Evolutionary conservation across 1,284 basidiomycete species (phyloP).

Genomic region (Ustilago nuda): DNA sequence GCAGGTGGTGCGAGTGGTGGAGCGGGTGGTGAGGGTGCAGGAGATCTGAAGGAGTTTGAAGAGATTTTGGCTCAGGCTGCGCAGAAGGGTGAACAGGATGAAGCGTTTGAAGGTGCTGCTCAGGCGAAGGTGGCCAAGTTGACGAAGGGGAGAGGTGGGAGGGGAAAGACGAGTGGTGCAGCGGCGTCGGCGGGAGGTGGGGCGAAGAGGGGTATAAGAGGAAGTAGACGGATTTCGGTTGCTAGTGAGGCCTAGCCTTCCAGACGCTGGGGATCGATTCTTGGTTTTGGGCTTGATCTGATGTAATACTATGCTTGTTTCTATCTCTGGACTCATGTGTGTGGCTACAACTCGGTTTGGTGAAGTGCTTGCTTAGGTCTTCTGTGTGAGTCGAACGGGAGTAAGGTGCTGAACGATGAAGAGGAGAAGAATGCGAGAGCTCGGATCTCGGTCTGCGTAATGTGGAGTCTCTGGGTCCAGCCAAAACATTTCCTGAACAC

Average conservation of each 20-base stretch:
- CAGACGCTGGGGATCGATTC: neutral
- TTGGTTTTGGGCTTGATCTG: neutral
- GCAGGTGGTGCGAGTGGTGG: conserved; percentile 19
- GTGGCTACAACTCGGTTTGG: neutral
- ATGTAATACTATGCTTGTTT: conserved; percentile 12
- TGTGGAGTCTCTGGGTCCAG: conserved; percentile 6
- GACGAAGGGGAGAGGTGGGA: conserved; percentile 23
- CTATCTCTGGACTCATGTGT: neutral
- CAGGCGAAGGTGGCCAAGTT: conserved; percentile 54
- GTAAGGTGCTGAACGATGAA: neutral
- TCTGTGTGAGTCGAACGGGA: neutral
- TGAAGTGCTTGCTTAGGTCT: neutral
- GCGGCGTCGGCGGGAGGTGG: neutral
- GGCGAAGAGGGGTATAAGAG: conserved; percentile 24
- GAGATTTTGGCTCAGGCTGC: conserved; percentile 86
- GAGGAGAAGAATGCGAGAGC: neutral
- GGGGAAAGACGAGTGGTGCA: conserved; percentile 28
- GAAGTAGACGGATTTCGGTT: conserved; percentile 31
- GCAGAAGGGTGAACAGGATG: conserved; percentile 87
- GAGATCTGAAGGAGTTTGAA: conserved; percentile 65
- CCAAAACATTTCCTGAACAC: neutral
- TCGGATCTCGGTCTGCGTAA: conserved; percentile 7
- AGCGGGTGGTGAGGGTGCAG: conserved; percentile 23
- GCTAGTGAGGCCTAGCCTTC: conserved; percentile 32
- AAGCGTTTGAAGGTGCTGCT: conserved; percentile 79